Conservation (phyloP, 108 stramenopile species). For the Aurantiochytrium sp. region DNA sequence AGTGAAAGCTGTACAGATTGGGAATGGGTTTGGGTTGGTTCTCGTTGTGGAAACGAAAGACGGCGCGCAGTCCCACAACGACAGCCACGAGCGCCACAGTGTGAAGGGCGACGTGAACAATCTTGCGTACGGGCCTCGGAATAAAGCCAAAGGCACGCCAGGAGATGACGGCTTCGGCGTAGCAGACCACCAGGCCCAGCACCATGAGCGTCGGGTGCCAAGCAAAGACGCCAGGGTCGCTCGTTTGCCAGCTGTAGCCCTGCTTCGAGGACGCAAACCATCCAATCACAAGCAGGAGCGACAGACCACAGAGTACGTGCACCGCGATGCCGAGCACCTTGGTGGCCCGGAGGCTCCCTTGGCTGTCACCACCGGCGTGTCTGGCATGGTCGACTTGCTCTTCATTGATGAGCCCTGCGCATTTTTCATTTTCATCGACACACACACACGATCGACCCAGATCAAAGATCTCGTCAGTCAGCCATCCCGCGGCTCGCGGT, state of each 20-base stretch:
- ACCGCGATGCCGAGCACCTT: not conserved
- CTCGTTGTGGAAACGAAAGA: constrained; percentile 11
- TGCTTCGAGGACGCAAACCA: not conserved
- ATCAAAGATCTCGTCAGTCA: no score
- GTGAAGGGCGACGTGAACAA: not conserved
- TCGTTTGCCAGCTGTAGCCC: not conserved
- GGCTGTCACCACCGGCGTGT: no score
- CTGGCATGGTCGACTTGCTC: no score
- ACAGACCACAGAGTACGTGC: not conserved
- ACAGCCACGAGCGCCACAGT: not conserved
- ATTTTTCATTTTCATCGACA: no score
- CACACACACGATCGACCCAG: no score
- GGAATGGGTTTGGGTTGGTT: not conserved
- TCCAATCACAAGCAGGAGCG: not conserved
- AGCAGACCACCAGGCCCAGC: constrained; percentile 8
- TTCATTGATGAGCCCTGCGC: no score
- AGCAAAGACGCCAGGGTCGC: not conserved
- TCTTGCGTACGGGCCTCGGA: not conserved
- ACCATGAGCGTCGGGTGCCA: constrained; percentile 2
- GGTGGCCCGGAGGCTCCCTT: no score
- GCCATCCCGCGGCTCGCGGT: no score
- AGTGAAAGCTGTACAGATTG: constrained; percentile 4
- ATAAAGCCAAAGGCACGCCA: not conserved
- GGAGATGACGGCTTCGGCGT: not conserved
- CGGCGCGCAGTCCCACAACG: not conserved